A percentile compares a stretch with the other conserved stretches of the same genome.
phyloP scores from a whole-genome alignment of 1,284 basidiomycete genomes.

The Neonothopanus nambi region DNA sequence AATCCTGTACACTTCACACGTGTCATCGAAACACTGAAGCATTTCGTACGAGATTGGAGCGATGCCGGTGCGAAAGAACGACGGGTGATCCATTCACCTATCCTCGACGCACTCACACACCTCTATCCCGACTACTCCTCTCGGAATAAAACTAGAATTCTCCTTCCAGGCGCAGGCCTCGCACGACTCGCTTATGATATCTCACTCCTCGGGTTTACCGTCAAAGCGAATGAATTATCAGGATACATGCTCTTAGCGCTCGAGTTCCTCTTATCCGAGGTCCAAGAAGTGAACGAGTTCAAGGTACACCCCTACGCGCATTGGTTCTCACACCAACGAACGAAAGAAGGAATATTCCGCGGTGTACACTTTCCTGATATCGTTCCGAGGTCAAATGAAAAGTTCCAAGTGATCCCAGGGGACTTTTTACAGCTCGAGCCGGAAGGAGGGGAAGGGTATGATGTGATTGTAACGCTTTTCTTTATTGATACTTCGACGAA shows the following conservation, averaged over 20 bases:
- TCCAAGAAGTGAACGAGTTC: conserved; percentile 48
- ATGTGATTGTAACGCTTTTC: conserved; percentile 64
- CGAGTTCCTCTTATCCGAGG: conserved; percentile 51
- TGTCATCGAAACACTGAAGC: conserved; percentile 59
- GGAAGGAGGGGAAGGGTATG: conserved; percentile 38
- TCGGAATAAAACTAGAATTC: conserved; percentile 40
- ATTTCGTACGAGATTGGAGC: conserved; percentile 71
- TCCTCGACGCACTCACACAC: conserved; percentile 45
- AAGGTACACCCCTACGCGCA: conserved; percentile 58
- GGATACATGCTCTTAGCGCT: conserved; percentile 64
- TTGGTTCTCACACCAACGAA: conserved; percentile 69
- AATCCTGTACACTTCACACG: conserved; percentile 43
- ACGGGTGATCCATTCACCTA: conserved; percentile 51
- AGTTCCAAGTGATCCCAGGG: conserved; percentile 34
- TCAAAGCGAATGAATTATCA: conserved; percentile 61
- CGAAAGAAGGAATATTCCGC: conserved; percentile 51
- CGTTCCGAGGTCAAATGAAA: conserved; percentile 46
- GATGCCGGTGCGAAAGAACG: conserved; percentile 53
- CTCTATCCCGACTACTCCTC: conserved; percentile 20
- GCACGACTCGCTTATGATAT: conserved; percentile 69
- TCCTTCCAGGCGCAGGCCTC: conserved; percentile 65
- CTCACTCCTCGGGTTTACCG: conserved; percentile 54
- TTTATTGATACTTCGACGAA: conserved; percentile 72
- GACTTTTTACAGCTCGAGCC: conserved; percentile 50
- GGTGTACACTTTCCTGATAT: conserved; percentile 57